Base-by-base conservation (phyloP, 495 filamentous ascomycete species). In the Cetradonia linearis region DNA sequence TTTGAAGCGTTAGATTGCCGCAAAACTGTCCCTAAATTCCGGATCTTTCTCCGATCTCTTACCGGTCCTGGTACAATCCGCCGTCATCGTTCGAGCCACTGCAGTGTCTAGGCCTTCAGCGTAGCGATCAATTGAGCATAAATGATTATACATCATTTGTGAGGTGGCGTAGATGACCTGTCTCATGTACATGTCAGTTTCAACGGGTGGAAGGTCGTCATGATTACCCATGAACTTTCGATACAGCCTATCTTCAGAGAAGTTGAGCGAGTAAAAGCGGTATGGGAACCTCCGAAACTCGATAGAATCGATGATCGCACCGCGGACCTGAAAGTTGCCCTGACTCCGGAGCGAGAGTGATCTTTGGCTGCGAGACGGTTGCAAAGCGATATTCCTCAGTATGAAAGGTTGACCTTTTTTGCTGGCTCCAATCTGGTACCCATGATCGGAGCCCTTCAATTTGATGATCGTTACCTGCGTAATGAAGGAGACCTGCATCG, bases 381-480 rank as follows among this genome's bases (percentile, higher is more conserved):
- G 48, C 25, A 50, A 6, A 50, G 16, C 48, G 18, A 25, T 28
- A 31, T 50, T 31, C 0, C 4, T 7, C 30, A 31, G 23, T 28
- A 50, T 31, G 2, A 8, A 50, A 50, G 48, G 27, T 31, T 6
- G 48, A 50, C 48, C 48, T 50, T n/a, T 10, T 28, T 50, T 50
- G 48, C 25, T n/a, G 48, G n/a, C 48, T 50, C 48, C 48, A 50
- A n/a, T 50, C 48, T 31, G 48, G 48, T 10, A 50, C 48, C 48
- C 48, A 50, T 6, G 48, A 50, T 5, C 23, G 48, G 30, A 50
- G 48, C 30, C 48, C 48, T 28, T 28, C 7, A 10, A 25, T 50
- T 18, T 28, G 11, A 31, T 50, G 48, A 31, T 50, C 48, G 9
- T 31, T 28, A 25, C 48, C 48, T 11, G 48, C 23, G 48, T 50